A percentile compares a stretch with the other conserved stretches of the same genome.
phyloP scores from a whole-genome alignment of 2,329 filamentous ascomycete species.

The Neoascochyta sp. region DNA sequence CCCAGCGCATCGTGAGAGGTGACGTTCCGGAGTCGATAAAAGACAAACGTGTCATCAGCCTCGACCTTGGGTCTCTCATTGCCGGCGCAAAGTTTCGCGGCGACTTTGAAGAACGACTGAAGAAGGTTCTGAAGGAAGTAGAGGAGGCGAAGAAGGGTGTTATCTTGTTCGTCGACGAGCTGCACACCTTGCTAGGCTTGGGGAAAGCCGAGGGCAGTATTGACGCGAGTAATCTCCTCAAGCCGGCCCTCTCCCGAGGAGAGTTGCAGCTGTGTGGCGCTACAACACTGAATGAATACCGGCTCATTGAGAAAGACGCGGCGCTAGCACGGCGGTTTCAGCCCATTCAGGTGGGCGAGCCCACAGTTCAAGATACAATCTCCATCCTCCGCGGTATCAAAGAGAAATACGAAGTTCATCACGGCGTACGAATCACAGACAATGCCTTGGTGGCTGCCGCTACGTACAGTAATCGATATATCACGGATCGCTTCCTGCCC shows the following conservation, averaged over 20 bases:
- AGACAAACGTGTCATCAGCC: constrained; percentile 80
- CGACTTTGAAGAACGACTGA: constrained; percentile 92
- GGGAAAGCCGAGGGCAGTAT: constrained; percentile 96
- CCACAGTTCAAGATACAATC: constrained; percentile 85
- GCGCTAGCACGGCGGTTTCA: constrained; percentile 90
- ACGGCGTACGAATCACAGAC: constrained; percentile 92
- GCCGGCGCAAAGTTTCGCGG: constrained; percentile 93
- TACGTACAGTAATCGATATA: constrained; percentile 89
- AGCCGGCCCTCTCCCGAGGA: constrained; percentile 87
- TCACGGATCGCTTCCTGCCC: constrained; percentile 90
- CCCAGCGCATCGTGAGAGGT: constrained; percentile 82
- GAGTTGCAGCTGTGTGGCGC: constrained; percentile 94
- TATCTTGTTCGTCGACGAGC: constrained; percentile 91
- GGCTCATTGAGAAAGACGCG: constrained; percentile 92
- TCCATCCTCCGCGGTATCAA: constrained; percentile 96
- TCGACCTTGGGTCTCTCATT: constrained; percentile 89
- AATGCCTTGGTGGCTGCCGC: constrained; percentile 87
- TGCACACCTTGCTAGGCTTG: constrained; percentile 85
- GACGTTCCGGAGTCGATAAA: constrained; percentile 96
- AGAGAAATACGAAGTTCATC: constrained; percentile 94
- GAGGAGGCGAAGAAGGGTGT: constrained; percentile 83
- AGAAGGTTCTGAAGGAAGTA: constrained; percentile 86
- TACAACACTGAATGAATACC: constrained; percentile 88
- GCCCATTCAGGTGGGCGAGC: constrained; percentile 89
- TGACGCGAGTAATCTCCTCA: constrained; percentile 90